Evolutionary conservation across 73 alveolate genomes (phyloP).

Genomic region (Stentor coeruleus): DNA sequence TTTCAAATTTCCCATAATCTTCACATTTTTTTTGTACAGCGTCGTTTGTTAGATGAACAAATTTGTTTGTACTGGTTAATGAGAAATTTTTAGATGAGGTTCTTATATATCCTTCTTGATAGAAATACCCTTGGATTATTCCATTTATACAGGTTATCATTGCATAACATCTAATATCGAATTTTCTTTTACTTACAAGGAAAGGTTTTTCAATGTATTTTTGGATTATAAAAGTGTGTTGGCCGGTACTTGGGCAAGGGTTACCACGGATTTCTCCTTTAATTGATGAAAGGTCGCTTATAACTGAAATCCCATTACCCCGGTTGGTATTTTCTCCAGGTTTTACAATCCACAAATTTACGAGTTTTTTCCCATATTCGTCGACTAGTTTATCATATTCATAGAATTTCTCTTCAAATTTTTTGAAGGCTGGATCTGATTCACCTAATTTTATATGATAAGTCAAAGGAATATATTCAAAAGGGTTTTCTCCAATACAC

Average conservation of each 20-base stretch:
- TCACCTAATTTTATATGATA: conserved; percentile 25
- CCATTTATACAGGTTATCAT: conserved; percentile 61
- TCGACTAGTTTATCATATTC: conserved; percentile 32
- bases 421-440: conserved; percentile 5
- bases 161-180: conserved; percentile 67
- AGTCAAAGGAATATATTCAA: conserved; percentile 14
- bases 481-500: conserved; percentile 32
- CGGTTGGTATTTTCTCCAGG: conserved; percentile 59
- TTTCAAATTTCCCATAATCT: conserved; percentile 68
- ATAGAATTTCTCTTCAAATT: conserved; percentile 24
- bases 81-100: conserved; percentile 58
- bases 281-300: conserved; percentile 1
- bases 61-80: conserved; percentile 38
- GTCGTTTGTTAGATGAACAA: conserved; percentile 69
- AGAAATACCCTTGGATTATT: conserved; percentile 39
- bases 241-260: conserved; percentile 39
- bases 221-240: conserved; percentile 52
- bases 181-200: conserved; percentile 55
- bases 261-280: conserved; percentile 20
- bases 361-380: conserved; percentile 28
- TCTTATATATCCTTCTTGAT: conserved; percentile 69
- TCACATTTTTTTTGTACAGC: conserved; percentile 67
- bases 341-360: conserved; percentile 47
- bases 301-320: conserved; percentile 46
- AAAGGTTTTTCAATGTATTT: conserved; percentile 68